Percentiles rank a stretch among this genome's conserved stretches.
Evolutionary conservation across 371 early-diverging fungal species (phyloP).

Genomic region (Mortierella sp.): DNA sequence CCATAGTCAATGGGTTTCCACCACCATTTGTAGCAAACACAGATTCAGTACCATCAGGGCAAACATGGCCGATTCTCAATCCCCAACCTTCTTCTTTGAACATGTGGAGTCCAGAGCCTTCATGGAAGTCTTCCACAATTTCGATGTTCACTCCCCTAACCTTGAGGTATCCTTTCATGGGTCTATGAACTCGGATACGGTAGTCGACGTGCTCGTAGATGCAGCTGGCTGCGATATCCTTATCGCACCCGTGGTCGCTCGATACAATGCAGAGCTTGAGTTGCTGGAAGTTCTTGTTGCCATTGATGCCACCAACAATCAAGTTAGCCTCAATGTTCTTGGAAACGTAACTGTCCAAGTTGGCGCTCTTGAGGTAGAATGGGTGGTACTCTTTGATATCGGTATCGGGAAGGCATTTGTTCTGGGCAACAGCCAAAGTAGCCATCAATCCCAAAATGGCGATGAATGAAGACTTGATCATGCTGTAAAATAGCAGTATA

Average conservation of each 20-base stretch:
- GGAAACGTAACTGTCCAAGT: constrained; percentile 23
- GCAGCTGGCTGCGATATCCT: constrained; percentile 12
- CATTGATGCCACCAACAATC: constrained; percentile 11
- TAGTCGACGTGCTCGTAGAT: constrained; percentile 39
- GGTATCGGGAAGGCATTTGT: constrained; percentile 9
- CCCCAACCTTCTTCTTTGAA: constrained; percentile 31
- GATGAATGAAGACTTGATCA: no score
- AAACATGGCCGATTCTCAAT: constrained; percentile 13
- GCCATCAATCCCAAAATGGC: no score
- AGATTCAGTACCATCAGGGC: not conserved
- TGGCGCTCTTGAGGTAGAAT: constrained; percentile 29
- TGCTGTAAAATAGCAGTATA: no score
- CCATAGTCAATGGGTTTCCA: constrained; percentile 12
- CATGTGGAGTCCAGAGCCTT: constrained; percentile 25
- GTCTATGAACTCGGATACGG: constrained; percentile 20
- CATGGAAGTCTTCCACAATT: constrained; percentile 10
- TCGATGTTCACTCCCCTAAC: not conserved
- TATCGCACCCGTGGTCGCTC: constrained; percentile 16
- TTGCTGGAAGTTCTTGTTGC: constrained; percentile 19
- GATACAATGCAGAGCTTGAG: constrained; percentile 36
- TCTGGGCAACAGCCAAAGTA: no score
- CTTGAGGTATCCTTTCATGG: constrained; percentile 27
- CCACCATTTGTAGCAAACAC: constrained; percentile 18
- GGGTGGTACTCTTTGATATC: constrained; percentile 29
- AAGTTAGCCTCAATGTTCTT: not conserved